phyloP scores from a whole-genome alignment of 1,284 basidiomycete species.

The Ceratobasidium sp. region DNA sequence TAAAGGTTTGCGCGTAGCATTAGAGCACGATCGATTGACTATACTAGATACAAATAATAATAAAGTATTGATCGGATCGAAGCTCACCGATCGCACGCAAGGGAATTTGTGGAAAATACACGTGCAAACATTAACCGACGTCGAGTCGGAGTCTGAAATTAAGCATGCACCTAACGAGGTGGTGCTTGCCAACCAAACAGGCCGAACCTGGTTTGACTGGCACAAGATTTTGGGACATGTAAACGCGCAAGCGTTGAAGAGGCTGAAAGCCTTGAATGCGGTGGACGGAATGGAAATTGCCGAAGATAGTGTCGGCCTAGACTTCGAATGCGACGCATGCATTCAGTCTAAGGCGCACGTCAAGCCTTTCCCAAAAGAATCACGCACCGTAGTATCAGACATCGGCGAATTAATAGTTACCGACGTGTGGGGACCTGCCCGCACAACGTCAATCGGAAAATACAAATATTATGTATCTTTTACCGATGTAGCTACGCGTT shows the following conservation, averaged over 20 bases:
- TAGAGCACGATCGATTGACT: too few relatives aligned
- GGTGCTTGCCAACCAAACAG: constrained; percentile 23
- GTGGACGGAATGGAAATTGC: constrained; percentile 16
- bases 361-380: not conserved
- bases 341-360: constrained; percentile 6
- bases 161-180: constrained; percentile 5
- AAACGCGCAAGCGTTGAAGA: not conserved
- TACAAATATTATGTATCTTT: too few relatives aligned
- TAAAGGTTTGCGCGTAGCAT: too few relatives aligned
- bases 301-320: constrained; percentile 12
- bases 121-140: too few relatives aligned
- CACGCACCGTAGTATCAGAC: not conserved
- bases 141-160: not conserved
- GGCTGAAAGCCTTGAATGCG: not conserved
- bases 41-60: too few relatives aligned
- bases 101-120: too few relatives aligned
- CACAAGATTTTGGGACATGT: constrained; percentile 58
- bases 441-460: not conserved
- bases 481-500: constrained; percentile 46
- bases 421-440: not conserved
- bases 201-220: constrained; percentile 51
- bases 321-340: constrained; percentile 31
- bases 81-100: too few relatives aligned
- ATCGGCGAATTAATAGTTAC: constrained; percentile 4
- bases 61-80: too few relatives aligned